These are phyloP conservation scores for Trichoderma sp. DNA, from an alignment of 2,329 filamentous ascomycete species.

Conservation along the genomic window DNA sequence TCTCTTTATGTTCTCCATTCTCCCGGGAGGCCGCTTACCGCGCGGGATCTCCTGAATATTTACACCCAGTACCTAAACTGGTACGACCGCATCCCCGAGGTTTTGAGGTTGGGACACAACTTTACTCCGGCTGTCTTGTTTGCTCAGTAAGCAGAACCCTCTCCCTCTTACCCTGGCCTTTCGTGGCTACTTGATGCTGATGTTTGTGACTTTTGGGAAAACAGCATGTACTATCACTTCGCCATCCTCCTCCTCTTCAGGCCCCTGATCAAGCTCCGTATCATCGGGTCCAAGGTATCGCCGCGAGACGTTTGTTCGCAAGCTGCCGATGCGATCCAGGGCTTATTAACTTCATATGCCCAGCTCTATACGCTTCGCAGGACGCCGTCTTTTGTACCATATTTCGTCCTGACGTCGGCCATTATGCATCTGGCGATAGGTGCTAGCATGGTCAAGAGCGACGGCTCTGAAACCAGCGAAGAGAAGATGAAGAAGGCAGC, in stretches of 20 bases:
- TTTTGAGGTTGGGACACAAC: slow-evolving; percentile 62
- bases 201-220: not conserved
- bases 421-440: slow-evolving; percentile 59
- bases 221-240: slow-evolving; percentile 68
- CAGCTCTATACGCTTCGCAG: slow-evolving; percentile 57
- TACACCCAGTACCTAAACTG: slow-evolving; percentile 69
- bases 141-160: slow-evolving; percentile 58
- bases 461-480: slow-evolving; percentile 21
- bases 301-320: slow-evolving; percentile 65
- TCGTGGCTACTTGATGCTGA: slow-evolving; percentile 12
- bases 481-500: slow-evolving; percentile 34
- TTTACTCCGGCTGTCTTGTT: slow-evolving; percentile 72
- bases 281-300: slow-evolving; percentile 60
- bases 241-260: slow-evolving; percentile 71
- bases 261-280: slow-evolving; percentile 63
- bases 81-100: slow-evolving; percentile 66
- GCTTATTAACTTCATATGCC: slow-evolving; percentile 54
- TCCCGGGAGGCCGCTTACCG: slow-evolving; percentile 62
- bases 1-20: slow-evolving; percentile 71
- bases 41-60: slow-evolving; percentile 58
- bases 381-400: slow-evolving; percentile 60
- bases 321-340: slow-evolving; percentile 58
- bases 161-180: not conserved
- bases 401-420: slow-evolving; percentile 59
- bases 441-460: slow-evolving; percentile 33